Evolutionary conservation across 352 stramenopile genomes (phyloP).

Genomic region (Phytophthora vignae): DNA sequence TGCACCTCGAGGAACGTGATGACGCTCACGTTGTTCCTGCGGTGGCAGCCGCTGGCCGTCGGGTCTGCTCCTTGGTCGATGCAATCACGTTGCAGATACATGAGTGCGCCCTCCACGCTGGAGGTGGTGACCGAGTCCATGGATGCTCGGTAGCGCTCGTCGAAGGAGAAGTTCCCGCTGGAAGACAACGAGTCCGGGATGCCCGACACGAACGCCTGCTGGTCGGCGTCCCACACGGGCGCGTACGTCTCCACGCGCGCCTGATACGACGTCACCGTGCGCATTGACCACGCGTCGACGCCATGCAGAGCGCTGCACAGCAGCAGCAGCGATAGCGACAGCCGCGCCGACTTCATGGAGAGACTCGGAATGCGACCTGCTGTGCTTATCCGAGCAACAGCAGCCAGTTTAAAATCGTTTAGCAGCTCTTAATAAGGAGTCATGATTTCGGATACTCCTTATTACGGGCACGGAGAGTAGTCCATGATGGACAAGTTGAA

Average conservation of each 20-base stretch:
- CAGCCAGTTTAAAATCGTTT: neutral
- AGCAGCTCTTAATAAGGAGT: neutral
- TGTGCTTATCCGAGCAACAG: constrained; percentile 14
- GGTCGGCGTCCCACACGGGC: constrained; percentile 56
- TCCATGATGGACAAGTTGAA: too few species aligned
- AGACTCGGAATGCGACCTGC: constrained; percentile 7
- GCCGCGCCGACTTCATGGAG: constrained; percentile 5
- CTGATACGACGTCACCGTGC: constrained; percentile 58
- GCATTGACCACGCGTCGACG: constrained; percentile 52
- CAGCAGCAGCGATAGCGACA: neutral
- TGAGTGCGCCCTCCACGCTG: constrained; percentile 70
- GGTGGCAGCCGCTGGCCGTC: constrained; percentile 39
- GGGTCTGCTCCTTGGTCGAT: constrained; percentile 61
- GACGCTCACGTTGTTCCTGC: constrained; percentile 66
- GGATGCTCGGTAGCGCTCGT: constrained; percentile 53
- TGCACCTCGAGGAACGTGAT: constrained; percentile 74
- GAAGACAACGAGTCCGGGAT: constrained; percentile 17
- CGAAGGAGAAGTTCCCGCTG: constrained; percentile 33
- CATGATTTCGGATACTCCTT: neutral
- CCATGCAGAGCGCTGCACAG: neutral
- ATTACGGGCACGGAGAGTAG: neutral
- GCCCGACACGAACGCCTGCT: constrained; percentile 59
- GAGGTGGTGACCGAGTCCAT: constrained; percentile 78
- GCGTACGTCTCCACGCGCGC: constrained; percentile 63
- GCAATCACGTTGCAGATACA: constrained; percentile 78